Conservation (phyloP, 331 rosid species). For the Quercus lobata region DNA sequence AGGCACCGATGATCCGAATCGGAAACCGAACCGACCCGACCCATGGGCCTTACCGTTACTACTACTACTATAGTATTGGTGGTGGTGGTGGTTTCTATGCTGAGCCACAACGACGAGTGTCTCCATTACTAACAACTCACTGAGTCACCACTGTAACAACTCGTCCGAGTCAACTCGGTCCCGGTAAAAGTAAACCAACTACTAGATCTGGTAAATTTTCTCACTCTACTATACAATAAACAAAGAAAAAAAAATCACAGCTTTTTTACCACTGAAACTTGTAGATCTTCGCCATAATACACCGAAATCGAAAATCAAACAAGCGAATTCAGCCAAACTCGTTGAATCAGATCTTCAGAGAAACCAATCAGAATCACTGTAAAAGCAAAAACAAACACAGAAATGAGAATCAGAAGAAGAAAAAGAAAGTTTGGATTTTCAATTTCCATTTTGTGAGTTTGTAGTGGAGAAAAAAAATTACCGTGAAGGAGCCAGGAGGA, state of each 20-base stretch:
- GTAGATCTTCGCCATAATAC: slow-evolving; percentile 26
- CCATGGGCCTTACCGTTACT: slow-evolving; percentile 33
- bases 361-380: slow-evolving; percentile 20
- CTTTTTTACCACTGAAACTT: background rate
- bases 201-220: slow-evolving; percentile 5
- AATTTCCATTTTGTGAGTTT: background rate
- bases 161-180: background rate
- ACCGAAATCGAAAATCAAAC: slow-evolving; percentile 32
- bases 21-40: slow-evolving; percentile 40
- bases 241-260: slow-evolving; percentile 13
- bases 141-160: no score
- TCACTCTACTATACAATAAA: no score
- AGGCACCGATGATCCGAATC: slow-evolving; percentile 39
- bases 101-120: slow-evolving; percentile 70
- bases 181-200: background rate
- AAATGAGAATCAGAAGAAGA: background rate
- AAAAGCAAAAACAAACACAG: background rate
- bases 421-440: background rate
- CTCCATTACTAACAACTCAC: slow-evolving; percentile 45
- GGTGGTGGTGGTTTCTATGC: slow-evolving; percentile 39
- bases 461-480: slow-evolving; percentile 12
- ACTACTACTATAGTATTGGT: slow-evolving; percentile 38
- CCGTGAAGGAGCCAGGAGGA: slow-evolving; percentile 23
- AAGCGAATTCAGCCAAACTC: background rate
- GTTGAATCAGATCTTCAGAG: slow-evolving; percentile 19